Evolutionary conservation across 108 stramenopile species (phyloP), one percentile per base, ranked within the genome.

Genomic region (Chaetoceros tenuissimus): DNA sequence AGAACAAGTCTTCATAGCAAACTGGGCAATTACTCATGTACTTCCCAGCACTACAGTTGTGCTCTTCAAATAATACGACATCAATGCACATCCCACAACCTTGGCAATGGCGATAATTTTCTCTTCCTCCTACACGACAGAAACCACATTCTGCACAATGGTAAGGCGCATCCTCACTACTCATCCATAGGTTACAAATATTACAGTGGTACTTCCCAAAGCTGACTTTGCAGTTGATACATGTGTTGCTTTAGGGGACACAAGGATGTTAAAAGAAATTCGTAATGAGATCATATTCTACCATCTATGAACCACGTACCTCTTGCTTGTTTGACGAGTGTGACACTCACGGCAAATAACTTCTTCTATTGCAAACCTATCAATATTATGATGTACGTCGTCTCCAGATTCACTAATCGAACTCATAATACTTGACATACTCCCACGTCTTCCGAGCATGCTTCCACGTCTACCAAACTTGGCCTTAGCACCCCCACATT

Each of bases 51-150:
- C 82, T 84, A 48, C 90, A 92, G 59, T 84, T 87, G 52, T 92
- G 90, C 20, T 71, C 71, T 21, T 74, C 54, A 59, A 86, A 88
- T 21, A 92, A 69, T 48, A 67, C 74, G 17, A 80, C 77, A 27
- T 82, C 82, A 54, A 92, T 92, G 60, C 90, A 92, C 90, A 88
- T 92, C 57, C 90, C 87, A 48, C 90, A 92, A 44, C 85, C 86
- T 34, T 79, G 56, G 66, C 90, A 92, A 57, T 92, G 90, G 17
- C 84, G 84, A 60, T 88, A 92, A 56, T 82, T 72, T 53, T 88
- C 90, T 2, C 66, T 72, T 7, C 90, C 90, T 8, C 90, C 90
- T 1, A 92, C 90, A 8, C 90, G 86, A 56, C 90, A 92, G 67
- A 88, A 92, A 2, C 90, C 90, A 51, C 90, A 92, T 47, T 84